These are phyloP conservation scores for Mycena vulgaris DNA, from an alignment of 768 basidiomycete genomes.

Conservation along the genomic window DNA sequence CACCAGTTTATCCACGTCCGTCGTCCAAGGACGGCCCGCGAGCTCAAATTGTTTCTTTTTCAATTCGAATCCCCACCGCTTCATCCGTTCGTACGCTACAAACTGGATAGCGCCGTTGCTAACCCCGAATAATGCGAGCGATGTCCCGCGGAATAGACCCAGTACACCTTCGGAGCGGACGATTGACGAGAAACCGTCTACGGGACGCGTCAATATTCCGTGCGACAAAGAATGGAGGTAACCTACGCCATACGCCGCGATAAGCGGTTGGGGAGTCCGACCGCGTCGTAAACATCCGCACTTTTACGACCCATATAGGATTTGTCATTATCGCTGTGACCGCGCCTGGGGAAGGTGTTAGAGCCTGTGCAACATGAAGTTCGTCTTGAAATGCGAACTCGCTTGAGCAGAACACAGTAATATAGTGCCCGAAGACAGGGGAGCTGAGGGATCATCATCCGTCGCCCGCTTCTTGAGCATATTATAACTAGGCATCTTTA, in stretches of 20 bases:
- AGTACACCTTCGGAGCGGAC: slow-evolving; percentile 79
- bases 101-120: slow-evolving; percentile 97
- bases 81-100: slow-evolving; percentile 97
- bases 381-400: slow-evolving; percentile 74
- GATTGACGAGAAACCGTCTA: slow-evolving; percentile 81
- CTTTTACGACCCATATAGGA: slow-evolving; percentile 98
- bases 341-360: slow-evolving; percentile 72
- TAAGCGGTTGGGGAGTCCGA: slow-evolving; percentile 81
- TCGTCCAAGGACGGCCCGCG: slow-evolving; percentile 75
- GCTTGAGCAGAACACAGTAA: slow-evolving; percentile 95
- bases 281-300: slow-evolving; percentile 93
- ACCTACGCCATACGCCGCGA: slow-evolving; percentile 82
- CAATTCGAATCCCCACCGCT: slow-evolving; percentile 87
- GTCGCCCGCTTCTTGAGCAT: slow-evolving; percentile 90
- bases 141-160: slow-evolving; percentile 91
- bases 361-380: slow-evolving; percentile 34
- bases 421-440: slow-evolving; percentile 84
- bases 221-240: not conserved
- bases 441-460: slow-evolving; percentile 73
- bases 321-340: slow-evolving; percentile 96
- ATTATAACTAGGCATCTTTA: slow-evolving; percentile 77
- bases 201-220: slow-evolving; percentile 2
- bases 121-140: slow-evolving; percentile 92
- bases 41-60: slow-evolving; percentile 76
- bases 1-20: slow-evolving; percentile 90